Evolutionary conservation across 1,284 basidiomycete species (phyloP).

Genomic region (Fistulinella staudtii): DNA sequence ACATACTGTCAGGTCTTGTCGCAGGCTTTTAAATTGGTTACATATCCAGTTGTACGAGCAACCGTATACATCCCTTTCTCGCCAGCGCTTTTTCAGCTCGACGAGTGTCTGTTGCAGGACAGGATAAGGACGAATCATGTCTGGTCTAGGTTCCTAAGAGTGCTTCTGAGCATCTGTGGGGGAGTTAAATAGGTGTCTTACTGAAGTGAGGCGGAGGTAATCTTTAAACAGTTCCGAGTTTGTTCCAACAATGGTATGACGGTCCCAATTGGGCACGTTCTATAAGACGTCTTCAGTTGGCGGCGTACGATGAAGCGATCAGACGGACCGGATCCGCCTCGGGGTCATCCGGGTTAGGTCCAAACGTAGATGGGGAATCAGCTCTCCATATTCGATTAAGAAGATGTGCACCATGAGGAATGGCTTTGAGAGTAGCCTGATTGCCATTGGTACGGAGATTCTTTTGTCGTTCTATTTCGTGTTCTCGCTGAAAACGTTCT

Average conservation of each 20-base stretch:
- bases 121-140: conserved; percentile 86
- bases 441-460: conserved; percentile 25
- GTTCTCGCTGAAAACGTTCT: conserved; percentile 75
- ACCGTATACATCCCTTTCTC: conserved; percentile 73
- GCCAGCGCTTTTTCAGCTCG: conserved; percentile 89
- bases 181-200: conserved; percentile 37
- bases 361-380: conserved; percentile 42
- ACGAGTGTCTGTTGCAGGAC: conserved; percentile 83
- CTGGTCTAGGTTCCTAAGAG: conserved; percentile 86
- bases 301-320: conserved; percentile 3
- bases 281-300: conserved; percentile 32
- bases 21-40: conserved; percentile 96
- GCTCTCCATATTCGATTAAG: conserved; percentile 45
- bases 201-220: conserved; percentile 92
- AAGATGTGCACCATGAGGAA: conserved; percentile 50
- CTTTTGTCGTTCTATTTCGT: conserved; percentile 75
- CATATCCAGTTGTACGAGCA: conserved; percentile 93
- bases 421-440: conserved; percentile 42
- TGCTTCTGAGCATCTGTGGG: conserved; percentile 10
- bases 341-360: conserved; percentile 53
- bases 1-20: conserved; percentile 95
- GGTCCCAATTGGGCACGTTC: conserved; percentile 98
- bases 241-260: conserved; percentile 91
- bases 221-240: conserved; percentile 90
- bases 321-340: conserved; percentile 66